Evolutionary conservation across 192 early-diverging fungal species (phyloP).

Genomic region (Linnemannia hyalina): DNA sequence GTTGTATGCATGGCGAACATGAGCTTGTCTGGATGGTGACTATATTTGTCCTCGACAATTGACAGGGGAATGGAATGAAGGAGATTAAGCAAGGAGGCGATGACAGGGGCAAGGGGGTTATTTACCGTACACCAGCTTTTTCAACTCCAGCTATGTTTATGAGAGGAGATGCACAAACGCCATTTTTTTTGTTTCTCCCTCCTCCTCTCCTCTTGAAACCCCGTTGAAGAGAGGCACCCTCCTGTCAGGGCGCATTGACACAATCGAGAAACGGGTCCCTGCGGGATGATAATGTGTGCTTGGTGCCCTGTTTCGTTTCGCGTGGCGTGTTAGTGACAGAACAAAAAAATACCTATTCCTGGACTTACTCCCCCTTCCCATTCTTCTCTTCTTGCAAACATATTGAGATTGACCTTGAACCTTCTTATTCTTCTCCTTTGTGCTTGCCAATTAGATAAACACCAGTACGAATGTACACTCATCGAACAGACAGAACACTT

Average conservation of each 20-base stretch:
- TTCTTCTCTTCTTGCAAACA: not conserved
- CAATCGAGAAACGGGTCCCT: not conserved
- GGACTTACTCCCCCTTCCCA: not conserved
- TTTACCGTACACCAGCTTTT: not conserved
- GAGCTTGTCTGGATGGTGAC: not conserved
- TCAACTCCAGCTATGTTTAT: not conserved
- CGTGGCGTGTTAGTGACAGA: not conserved
- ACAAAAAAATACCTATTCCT: not conserved
- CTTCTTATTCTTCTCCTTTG: not conserved
- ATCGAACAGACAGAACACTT: slow-evolving; percentile 21
- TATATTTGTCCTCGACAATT: not conserved
- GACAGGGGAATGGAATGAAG: no score
- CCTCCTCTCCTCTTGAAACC: not conserved
- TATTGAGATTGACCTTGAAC: slow-evolving; percentile 4
- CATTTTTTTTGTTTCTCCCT: not conserved
- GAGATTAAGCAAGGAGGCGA: not conserved
- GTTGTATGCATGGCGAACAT: not conserved
- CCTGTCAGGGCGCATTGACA: not conserved
- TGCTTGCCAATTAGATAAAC: slow-evolving; percentile 23
- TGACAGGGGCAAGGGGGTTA: not conserved
- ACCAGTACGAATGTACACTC: slow-evolving; percentile 25
- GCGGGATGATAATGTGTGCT: not conserved
- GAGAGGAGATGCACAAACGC: not conserved
- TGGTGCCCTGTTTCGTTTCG: slow-evolving; percentile 2
- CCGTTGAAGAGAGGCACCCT: not conserved